Percentiles rank a stretch among this genome's conserved stretches.
phyloP scores from a whole-genome alignment of 352 stramenopile species.

The Phytophthora sojae region DNA sequence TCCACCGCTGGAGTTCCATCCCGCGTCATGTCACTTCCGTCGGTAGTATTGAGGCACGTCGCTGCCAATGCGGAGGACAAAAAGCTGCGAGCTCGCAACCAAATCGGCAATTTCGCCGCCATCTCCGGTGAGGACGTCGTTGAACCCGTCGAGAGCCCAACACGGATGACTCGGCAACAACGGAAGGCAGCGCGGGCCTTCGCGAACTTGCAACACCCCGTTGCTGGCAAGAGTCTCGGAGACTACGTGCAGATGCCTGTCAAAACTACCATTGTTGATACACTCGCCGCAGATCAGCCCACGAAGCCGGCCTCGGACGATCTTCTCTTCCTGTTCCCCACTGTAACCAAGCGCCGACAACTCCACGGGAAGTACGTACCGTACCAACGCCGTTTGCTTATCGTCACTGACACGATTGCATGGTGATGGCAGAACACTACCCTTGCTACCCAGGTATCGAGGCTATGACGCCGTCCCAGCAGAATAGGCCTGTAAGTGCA shows the following conservation, averaged over 20 bases:
- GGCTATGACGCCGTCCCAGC: constrained; percentile 30
- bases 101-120: constrained; percentile 15
- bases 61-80: constrained; percentile 13
- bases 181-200: constrained; percentile 43
- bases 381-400: constrained; percentile 11
- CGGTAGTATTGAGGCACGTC: constrained; percentile 34
- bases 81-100: constrained; percentile 12
- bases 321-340: constrained; percentile 51
- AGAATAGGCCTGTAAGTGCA: constrained; percentile 11
- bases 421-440: constrained; percentile 32
- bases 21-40: constrained; percentile 22
- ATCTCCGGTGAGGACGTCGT: constrained; percentile 12
- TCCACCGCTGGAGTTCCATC: constrained; percentile 1
- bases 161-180: constrained; percentile 39
- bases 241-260: constrained; percentile 16
- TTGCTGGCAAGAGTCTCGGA: constrained; percentile 40
- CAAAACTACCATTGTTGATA: constrained; percentile 10
- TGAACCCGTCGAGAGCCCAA: constrained; percentile 10
- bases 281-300: not conserved
- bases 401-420: constrained; percentile 11
- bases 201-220: constrained; percentile 38
- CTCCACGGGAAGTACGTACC: constrained; percentile 53
- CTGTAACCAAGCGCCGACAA: constrained; percentile 48
- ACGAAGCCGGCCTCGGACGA: constrained; percentile 8
- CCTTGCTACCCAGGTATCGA: constrained; percentile 39